Evolutionary conservation across 225 moss, liverwort and hornwort species (phyloP).

Genomic region (Sphagnum tenellum): DNA sequence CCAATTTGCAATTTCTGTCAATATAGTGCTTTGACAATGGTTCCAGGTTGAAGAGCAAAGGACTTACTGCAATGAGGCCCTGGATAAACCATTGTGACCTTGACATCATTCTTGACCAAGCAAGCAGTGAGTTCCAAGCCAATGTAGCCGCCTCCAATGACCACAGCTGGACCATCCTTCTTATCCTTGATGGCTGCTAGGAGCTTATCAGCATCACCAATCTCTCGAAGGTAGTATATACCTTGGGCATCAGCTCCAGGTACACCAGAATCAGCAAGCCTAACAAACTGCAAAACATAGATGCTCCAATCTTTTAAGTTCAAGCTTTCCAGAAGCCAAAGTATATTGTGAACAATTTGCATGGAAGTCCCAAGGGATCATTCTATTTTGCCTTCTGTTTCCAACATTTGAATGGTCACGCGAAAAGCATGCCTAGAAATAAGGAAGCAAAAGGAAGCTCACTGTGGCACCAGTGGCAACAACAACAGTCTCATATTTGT

Average conservation of each 20-base stretch:
- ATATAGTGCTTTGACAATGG: not conserved
- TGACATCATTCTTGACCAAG: constrained; percentile 55
- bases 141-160: constrained; percentile 95
- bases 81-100: constrained; percentile 66
- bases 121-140: constrained; percentile 76
- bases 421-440: no score
- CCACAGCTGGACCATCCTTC: constrained; percentile 62
- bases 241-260: constrained; percentile 84
- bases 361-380: not conserved
- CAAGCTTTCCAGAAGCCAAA: no score
- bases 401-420: no score
- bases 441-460: constrained; percentile 5
- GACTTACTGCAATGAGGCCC: constrained; percentile 40
- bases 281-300: constrained; percentile 24
- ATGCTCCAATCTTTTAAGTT: not conserved
- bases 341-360: no score
- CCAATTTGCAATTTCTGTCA: not conserved
- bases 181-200: constrained; percentile 52
- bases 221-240: constrained; percentile 68
- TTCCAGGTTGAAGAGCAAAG: not conserved
- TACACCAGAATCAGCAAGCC: constrained; percentile 68
- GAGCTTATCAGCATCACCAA: constrained; percentile 50
- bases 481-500: constrained; percentile 60
- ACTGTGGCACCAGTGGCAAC: constrained; percentile 88
- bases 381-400: no score